A percentile compares a stretch with the other conserved stretches of the same genome.
These are phyloP conservation scores for Aspergillus affinis DNA, from an alignment of 495 filamentous ascomycete species.

Conservation along the genomic window DNA sequence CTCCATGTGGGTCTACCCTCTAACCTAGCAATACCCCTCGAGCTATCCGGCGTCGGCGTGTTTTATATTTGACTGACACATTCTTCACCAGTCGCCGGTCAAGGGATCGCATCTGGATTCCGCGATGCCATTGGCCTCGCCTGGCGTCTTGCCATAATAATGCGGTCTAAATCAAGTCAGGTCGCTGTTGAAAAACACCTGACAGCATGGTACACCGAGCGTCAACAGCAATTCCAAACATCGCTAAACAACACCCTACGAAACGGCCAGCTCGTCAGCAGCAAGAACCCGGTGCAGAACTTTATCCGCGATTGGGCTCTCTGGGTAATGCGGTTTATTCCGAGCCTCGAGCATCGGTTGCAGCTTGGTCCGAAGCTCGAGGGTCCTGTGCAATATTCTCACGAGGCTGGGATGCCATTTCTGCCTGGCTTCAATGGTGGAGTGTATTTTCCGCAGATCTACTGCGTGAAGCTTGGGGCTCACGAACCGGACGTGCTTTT, in stretches of 20 bases:
- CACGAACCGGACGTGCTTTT: conserved; percentile 14
- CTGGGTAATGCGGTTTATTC: conserved; percentile 33
- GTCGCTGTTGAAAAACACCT: conserved; percentile 25
- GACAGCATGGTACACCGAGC: conserved; percentile 36
- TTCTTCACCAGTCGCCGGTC: conserved; percentile 43
- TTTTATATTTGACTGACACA: not conserved
- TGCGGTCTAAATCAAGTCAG: conserved; percentile 7
- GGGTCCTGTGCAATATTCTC: conserved; percentile 27
- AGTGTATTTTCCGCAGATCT: conserved; percentile 34
- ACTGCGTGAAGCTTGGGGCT: conserved; percentile 17
- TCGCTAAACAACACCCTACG: conserved; percentile 34
- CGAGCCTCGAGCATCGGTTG: conserved; percentile 26
- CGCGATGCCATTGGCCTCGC: conserved; percentile 17
- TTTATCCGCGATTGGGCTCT: conserved; percentile 37
- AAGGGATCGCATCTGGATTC: conserved; percentile 52
- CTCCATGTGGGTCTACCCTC: conserved; percentile 38
- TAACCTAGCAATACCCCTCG: not conserved
- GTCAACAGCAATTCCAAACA: conserved; percentile 39
- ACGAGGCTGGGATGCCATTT: conserved; percentile 33
- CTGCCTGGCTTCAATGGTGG: conserved; percentile 30
- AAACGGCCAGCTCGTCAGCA: conserved; percentile 37
- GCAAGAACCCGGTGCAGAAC: conserved; percentile 23
- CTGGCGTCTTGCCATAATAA: conserved; percentile 38
- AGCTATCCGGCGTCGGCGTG: no score
- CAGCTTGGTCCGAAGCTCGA: conserved; percentile 27